phyloP scores from a whole-genome alignment of 345 rosid species.

The Theobroma cacao region DNA sequence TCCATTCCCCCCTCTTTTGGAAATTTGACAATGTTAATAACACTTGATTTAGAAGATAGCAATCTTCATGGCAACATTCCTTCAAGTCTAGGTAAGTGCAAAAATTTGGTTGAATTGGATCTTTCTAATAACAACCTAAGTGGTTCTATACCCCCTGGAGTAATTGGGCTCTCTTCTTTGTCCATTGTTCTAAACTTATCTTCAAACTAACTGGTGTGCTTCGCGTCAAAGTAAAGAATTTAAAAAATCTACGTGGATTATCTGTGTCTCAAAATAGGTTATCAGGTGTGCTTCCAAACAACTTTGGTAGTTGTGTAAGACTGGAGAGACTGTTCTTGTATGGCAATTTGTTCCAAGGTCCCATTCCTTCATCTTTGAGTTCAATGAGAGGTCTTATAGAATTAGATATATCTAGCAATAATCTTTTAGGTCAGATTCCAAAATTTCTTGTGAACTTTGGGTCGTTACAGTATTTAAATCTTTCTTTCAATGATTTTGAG shows the following conservation, averaged over 20 bases:
- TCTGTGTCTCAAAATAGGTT: not conserved
- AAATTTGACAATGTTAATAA: not conserved
- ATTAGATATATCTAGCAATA: not conserved
- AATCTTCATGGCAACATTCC: slow-evolving; percentile 14
- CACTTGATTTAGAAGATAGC: not conserved
- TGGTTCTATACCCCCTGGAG: slow-evolving; percentile 7
- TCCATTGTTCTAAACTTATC: not conserved
- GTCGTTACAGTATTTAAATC: slow-evolving; percentile 12
- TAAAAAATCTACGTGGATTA: not conserved
- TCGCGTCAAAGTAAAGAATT: not conserved
- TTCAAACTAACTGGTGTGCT: not conserved
- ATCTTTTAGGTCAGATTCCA: slow-evolving; percentile 22
- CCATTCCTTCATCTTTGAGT: not conserved
- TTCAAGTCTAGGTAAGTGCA: not conserved
- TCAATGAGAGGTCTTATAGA: not conserved
- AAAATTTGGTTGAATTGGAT: not conserved
- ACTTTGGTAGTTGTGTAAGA: not conserved
- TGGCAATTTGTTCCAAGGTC: slow-evolving; percentile 7
- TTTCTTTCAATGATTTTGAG: slow-evolving; percentile 23
- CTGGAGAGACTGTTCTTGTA: not conserved
- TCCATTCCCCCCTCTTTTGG: slow-evolving; percentile 14
- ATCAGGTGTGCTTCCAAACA: not conserved
- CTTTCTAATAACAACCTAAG: slow-evolving; percentile 2
- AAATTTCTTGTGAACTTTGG: not conserved
- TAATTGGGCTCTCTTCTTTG: not conserved